Evolutionary conservation across 495 filamentous ascomycete genomes (phyloP).

Genomic region (Amphirosellinia nigrospora): DNA sequence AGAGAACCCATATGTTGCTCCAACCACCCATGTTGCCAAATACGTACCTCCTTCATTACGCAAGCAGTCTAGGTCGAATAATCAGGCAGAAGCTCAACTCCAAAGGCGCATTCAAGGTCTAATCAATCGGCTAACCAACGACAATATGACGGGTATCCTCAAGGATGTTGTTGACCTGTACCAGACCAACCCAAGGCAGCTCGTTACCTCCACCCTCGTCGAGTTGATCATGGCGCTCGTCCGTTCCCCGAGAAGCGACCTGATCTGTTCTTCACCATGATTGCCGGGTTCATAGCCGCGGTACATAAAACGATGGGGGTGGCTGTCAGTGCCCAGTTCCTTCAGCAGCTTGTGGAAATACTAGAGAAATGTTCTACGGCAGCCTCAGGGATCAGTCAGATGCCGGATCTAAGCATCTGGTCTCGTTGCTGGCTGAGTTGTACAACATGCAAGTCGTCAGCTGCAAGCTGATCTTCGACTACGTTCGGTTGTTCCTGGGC

Average conservation of each 20-base stretch:
- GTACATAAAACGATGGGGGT: slow-evolving; percentile 84
- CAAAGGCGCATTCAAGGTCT: slow-evolving; percentile 84
- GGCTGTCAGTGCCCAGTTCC: slow-evolving; percentile 84
- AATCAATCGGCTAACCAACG: slow-evolving; percentile 90
- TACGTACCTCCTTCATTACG: slow-evolving; percentile 91
- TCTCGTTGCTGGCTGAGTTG: slow-evolving; percentile 82
- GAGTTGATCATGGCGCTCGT: slow-evolving; percentile 76
- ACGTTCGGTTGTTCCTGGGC: slow-evolving; percentile 75
- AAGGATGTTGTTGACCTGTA: slow-evolving; percentile 83
- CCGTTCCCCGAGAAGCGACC: slow-evolving; percentile 74
- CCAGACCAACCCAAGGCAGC: slow-evolving; percentile 75
- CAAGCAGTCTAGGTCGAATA: slow-evolving; percentile 62
- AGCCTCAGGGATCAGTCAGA: slow-evolving; percentile 52
- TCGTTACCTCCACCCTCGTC: slow-evolving; percentile 80
- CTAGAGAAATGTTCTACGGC: slow-evolving; percentile 62
- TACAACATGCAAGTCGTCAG: slow-evolving; percentile 92
- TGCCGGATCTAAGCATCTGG: slow-evolving; percentile 58
- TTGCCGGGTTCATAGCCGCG: slow-evolving; percentile 88
- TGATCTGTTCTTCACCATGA: slow-evolving; percentile 89
- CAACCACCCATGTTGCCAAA: slow-evolving; percentile 55
- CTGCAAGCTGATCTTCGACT: slow-evolving; percentile 85
- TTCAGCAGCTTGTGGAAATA: slow-evolving; percentile 76
- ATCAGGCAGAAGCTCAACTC: slow-evolving; percentile 71
- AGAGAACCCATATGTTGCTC: slow-evolving; percentile 61
- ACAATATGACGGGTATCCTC: slow-evolving; percentile 81